phyloP scores from a whole-genome alignment of 345 rosid genomes.

The Microcos paniculata region DNA sequence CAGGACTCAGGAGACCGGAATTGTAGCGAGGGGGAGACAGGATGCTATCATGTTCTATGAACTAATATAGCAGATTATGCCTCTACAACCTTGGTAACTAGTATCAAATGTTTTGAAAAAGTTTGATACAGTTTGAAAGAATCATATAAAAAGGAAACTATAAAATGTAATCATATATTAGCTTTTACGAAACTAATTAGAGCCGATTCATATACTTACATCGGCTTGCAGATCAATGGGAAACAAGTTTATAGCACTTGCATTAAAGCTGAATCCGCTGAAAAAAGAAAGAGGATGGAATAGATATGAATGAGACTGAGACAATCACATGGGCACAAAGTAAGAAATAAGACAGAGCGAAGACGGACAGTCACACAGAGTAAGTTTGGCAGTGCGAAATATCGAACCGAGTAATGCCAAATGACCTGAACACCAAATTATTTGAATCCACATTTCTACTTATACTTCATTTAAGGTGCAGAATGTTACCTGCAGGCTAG shows the following conservation, averaged over 20 bases:
- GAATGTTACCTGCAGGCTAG: slow-evolving; percentile 58
- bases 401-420: not conserved
- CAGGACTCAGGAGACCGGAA: not conserved
- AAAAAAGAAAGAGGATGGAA: slow-evolving; percentile 3
- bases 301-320: slow-evolving; percentile 3
- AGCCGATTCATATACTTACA: slow-evolving; percentile 44
- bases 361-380: not conserved
- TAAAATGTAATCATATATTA: not conserved
- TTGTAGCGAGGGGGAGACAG: not conserved
- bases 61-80: not conserved
- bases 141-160: no score
- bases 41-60: not conserved
- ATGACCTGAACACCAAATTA: not conserved
- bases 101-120: not conserved
- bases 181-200: not conserved
- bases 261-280: slow-evolving; percentile 76
- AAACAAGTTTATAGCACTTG: slow-evolving; percentile 71
- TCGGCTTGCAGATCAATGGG: slow-evolving; percentile 50
- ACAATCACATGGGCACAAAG: not conserved
- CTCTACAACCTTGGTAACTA: not conserved
- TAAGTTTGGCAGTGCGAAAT: not conserved
- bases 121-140: not conserved
- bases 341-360: not conserved
- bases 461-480: slow-evolving; percentile 7
- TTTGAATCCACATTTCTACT: not conserved